Evolutionary conservation across 345 rosid species (phyloP).

Genomic region (Euclidium syriacum): DNA sequence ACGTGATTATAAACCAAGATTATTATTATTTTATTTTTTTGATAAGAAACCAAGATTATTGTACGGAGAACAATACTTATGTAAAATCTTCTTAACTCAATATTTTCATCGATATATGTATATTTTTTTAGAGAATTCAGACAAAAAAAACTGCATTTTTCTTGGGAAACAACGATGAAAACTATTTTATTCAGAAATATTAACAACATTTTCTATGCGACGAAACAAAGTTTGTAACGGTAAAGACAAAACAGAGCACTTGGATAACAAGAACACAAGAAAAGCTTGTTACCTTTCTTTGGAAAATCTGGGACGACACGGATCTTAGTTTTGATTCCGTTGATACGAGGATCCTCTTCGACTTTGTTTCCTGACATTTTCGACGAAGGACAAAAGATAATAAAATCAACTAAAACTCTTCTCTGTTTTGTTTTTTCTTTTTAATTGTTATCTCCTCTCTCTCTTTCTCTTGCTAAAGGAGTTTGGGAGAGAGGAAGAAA

Average conservation of each 20-base stretch:
- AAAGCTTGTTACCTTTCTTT: slow-evolving; percentile 56
- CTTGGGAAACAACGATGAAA: neutral
- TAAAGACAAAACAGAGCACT: neutral
- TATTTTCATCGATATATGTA: neutral
- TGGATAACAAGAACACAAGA: neutral
- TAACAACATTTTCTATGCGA: slow-evolving; percentile 16
- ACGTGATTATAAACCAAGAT: too few relatives aligned
- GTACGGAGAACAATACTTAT: neutral
- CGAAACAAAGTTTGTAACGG: slow-evolving; percentile 3
- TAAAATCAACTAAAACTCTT: neutral
- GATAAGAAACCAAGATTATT: neutral
- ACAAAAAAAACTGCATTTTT: slow-evolving; percentile 10
- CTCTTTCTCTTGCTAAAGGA: neutral
- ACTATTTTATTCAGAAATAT: neutral
- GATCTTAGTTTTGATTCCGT: slow-evolving; percentile 64
- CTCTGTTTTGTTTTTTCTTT: neutral
- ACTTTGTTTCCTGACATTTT: slow-evolving; percentile 70
- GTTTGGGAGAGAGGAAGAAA: slow-evolving; percentile 13
- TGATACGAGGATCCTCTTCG: slow-evolving; percentile 63
- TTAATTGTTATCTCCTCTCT: neutral
- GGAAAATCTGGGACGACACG: slow-evolving; percentile 90
- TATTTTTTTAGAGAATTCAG: slow-evolving; percentile 6
- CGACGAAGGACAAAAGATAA: slow-evolving; percentile 10
- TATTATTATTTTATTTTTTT: too few relatives aligned
- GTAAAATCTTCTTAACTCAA: neutral